Percentiles rank a stretch among this genome's conserved stretches.
Conservation (phyloP, 176 grass and related monocot species). For the Oryza longistaminata region DNA sequence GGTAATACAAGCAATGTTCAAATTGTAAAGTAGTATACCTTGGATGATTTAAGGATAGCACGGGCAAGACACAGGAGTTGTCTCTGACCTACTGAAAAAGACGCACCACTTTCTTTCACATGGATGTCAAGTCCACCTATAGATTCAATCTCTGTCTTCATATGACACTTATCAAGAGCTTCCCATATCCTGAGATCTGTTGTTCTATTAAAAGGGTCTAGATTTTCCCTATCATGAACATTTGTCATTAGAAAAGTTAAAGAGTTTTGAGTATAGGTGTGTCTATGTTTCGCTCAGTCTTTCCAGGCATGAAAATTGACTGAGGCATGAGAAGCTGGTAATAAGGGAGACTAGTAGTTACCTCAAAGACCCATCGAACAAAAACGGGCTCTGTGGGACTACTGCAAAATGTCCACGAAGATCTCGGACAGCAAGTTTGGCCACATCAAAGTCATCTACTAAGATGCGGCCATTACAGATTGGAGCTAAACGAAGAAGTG, state of each 20-base stretch:
- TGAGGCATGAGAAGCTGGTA: slow-evolving; percentile 26
- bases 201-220: slow-evolving; percentile 68
- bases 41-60: slow-evolving; percentile 89
- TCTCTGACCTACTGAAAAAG: slow-evolving; percentile 88
- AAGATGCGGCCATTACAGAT: slow-evolving; percentile 74
- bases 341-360: slow-evolving; percentile 32
- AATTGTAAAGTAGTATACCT: slow-evolving; percentile 42
- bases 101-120: slow-evolving; percentile 71
- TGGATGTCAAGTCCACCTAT: slow-evolving; percentile 76
- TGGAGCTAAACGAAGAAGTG: slow-evolving; percentile 75
- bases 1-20: neutral
- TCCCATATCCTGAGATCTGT: slow-evolving; percentile 82
- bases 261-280: neutral
- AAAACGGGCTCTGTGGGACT: slow-evolving; percentile 87
- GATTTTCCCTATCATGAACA: slow-evolving; percentile 65
- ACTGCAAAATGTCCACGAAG: slow-evolving; percentile 78
- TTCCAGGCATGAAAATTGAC: neutral
- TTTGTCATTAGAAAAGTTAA: slow-evolving; percentile 3
- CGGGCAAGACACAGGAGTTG: slow-evolving; percentile 89
- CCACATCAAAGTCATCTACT: slow-evolving; percentile 70
- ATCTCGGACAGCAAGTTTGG: slow-evolving; percentile 62
- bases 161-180: slow-evolving; percentile 95
- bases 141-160: slow-evolving; percentile 71
- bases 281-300: neutral
- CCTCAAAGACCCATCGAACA: slow-evolving; percentile 93